A percentile compares a stretch with the other conserved stretches of the same genome.
Conservation (phyloP, 1,284 basidiomycete species). For the Ustilago xerochloae region DNA sequence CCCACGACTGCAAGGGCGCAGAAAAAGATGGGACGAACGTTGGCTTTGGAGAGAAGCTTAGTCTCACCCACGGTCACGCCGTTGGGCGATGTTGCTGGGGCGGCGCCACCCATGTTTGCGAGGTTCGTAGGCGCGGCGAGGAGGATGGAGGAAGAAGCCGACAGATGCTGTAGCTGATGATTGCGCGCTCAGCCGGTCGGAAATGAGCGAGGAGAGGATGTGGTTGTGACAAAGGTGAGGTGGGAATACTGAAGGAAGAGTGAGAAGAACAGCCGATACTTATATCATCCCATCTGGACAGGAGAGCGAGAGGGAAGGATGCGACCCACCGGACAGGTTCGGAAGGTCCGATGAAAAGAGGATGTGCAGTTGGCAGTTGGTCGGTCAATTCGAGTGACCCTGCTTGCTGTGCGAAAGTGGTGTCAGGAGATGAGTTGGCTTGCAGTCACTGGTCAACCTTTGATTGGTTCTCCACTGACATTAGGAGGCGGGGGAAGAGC, state of each 20-base stretch:
- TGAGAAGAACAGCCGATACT: not conserved
- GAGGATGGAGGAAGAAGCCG: not conserved
- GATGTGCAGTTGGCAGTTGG: not conserved
- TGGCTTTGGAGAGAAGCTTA: conserved; percentile 61
- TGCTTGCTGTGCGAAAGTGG: not conserved
- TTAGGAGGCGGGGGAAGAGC: conserved; percentile 5
- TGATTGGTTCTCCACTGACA: too few relatives aligned
- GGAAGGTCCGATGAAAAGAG: not conserved
- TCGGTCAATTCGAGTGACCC: not conserved
- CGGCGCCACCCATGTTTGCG: conserved; percentile 32
- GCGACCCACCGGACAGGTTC: conserved; percentile 3
- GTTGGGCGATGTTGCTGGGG: conserved; percentile 20
- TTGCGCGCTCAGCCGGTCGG: too few relatives aligned
- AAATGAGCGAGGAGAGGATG: not conserved
- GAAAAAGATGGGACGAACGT: conserved; percentile 65
- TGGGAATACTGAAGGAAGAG: not conserved
- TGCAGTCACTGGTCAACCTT: not conserved
- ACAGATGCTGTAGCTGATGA: too few relatives aligned
- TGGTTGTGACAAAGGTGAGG: not conserved
- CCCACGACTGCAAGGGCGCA: conserved; percentile 64
- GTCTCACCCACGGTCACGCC: conserved; percentile 49
- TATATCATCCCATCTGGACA: not conserved
- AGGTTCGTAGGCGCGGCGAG: not conserved
- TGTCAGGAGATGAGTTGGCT: not conserved
- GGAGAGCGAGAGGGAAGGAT: not conserved